Evolutionary conservation across 345 rosid species (phyloP).

Genomic region (Corymbia maculata): DNA sequence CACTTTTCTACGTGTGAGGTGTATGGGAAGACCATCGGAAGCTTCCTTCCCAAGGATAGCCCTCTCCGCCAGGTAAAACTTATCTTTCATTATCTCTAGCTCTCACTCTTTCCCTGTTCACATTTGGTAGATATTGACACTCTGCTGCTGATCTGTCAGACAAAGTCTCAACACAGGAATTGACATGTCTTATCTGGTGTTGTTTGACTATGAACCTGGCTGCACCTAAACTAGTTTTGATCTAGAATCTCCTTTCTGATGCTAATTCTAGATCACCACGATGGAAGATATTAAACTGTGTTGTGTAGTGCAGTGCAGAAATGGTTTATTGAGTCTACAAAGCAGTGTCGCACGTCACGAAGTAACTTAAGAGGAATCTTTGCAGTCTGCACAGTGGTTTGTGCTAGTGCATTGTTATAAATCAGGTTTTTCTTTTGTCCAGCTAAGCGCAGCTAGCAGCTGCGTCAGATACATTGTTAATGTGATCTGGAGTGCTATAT

Average conservation of each 20-base stretch:
- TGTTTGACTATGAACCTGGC: background rate
- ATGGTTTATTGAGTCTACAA: background rate
- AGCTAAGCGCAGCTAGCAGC: background rate
- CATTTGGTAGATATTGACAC: background rate
- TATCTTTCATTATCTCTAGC: background rate
- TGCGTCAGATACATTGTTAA: background rate
- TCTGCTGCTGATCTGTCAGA: background rate
- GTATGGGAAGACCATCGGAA: slow-evolving; percentile 91
- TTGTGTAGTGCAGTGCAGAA: background rate
- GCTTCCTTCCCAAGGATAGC: slow-evolving; percentile 87
- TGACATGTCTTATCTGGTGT: background rate
- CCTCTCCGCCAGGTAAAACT: slow-evolving; percentile 77
- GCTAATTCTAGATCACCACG: background rate
- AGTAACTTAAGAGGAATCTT: background rate
- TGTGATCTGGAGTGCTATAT: background rate
- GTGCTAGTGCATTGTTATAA: background rate
- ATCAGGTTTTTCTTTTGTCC: background rate
- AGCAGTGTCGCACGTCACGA: background rate
- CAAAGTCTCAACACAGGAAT: background rate
- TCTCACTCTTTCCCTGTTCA: background rate
- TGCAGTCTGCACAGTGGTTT: background rate
- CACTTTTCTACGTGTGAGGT: slow-evolving; percentile 99
- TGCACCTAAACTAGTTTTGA: background rate
- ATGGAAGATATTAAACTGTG: background rate
- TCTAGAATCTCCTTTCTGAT: background rate